A percentile compares a stretch with the other conserved stretches of the same genome.
These are phyloP conservation scores for Leishmania lainsoni DNA, from an alignment of 208 protist species.

Conservation along the genomic window DNA sequence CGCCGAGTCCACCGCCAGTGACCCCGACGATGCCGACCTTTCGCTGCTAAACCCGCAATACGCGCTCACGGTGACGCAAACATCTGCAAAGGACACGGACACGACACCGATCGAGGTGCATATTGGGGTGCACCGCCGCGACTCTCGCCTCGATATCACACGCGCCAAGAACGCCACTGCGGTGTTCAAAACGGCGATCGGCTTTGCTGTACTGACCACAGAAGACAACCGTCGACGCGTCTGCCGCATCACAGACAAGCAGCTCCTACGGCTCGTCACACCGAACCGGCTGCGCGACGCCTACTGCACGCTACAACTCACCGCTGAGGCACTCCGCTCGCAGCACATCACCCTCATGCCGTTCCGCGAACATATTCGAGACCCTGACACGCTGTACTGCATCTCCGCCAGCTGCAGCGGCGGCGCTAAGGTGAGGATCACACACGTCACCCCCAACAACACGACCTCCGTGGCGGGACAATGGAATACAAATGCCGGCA, in stretches of 20 bases:
- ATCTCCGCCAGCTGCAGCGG: slow-evolving; percentile 34
- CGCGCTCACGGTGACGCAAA: slow-evolving; percentile 27
- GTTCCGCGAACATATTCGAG: slow-evolving; percentile 36
- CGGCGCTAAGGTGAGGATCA: slow-evolving; percentile 32
- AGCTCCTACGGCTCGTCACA: slow-evolving; percentile 35
- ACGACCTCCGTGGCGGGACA: slow-evolving; percentile 39
- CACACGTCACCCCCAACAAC: slow-evolving; percentile 39
- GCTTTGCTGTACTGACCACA: slow-evolving; percentile 55
- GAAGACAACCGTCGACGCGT: slow-evolving; percentile 62
- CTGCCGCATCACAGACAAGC: slow-evolving; percentile 36
- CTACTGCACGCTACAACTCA: slow-evolving; percentile 30
- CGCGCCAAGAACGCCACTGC: slow-evolving; percentile 50
- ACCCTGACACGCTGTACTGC: slow-evolving; percentile 38
- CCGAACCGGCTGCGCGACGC: slow-evolving; percentile 33
- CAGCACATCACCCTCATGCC: slow-evolving; percentile 45
- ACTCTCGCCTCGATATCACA: slow-evolving; percentile 69
- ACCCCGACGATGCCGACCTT: slow-evolving; percentile 14
- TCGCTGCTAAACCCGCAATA: slow-evolving; percentile 58
- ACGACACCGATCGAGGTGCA: slow-evolving; percentile 44
- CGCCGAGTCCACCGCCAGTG: slow-evolving; percentile 21
- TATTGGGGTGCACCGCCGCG: slow-evolving; percentile 73
- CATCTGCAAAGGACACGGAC: not conserved
- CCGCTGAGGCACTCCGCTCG: not conserved
- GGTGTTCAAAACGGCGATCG: slow-evolving; percentile 53
- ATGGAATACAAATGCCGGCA: slow-evolving; percentile 61